phyloP scores from a whole-genome alignment of 768 basidiomycete genomes.

The Daedaleopsis sinensis region DNA sequence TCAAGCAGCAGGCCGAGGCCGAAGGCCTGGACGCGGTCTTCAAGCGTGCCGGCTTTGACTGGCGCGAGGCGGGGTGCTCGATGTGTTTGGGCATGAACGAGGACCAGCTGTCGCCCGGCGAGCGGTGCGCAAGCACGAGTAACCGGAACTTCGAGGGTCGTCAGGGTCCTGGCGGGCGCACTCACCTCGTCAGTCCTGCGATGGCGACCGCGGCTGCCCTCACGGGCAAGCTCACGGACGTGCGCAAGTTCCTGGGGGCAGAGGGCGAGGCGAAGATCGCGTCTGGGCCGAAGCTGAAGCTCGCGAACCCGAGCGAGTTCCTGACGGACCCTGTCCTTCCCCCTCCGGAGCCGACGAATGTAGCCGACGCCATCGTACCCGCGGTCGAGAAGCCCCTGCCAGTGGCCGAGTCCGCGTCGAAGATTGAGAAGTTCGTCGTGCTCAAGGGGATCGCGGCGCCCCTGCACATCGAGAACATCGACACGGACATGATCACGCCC shows the following conservation, averaged over 20 bases:
- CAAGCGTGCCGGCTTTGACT: constrained; percentile 68
- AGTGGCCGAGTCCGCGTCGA: constrained; percentile 32
- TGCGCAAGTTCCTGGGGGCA: constrained; percentile 51
- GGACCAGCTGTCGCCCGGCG: constrained; percentile 59
- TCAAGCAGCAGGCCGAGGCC: constrained; percentile 67
- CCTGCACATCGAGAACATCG: constrained; percentile 56
- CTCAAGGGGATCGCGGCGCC: constrained; percentile 58
- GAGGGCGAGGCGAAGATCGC: constrained; percentile 31
- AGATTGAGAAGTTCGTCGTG: constrained; percentile 47
- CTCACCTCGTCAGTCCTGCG: constrained; percentile 65
- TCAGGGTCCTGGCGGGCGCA: constrained; percentile 62
- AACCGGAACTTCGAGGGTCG: constrained; percentile 72
- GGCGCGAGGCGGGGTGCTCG: constrained; percentile 71
- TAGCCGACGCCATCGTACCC: constrained; percentile 4
- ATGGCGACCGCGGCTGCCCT: constrained; percentile 72
- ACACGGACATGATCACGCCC: constrained; percentile 71
- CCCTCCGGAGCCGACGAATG: constrained; percentile 38
- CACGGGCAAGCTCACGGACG: constrained; percentile 60
- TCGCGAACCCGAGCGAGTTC: constrained; percentile 73
- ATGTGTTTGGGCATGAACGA: constrained; percentile 78
- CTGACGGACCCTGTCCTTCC: constrained; percentile 62
- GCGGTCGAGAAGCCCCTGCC: constrained; percentile 24
- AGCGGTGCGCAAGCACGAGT: constrained; percentile 63
- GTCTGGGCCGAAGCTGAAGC: constrained; percentile 60
- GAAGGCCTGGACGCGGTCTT: constrained; percentile 66